Conservation (phyloP, 2,329 filamentous ascomycete genomes). For the Penicillium sp. region DNA sequence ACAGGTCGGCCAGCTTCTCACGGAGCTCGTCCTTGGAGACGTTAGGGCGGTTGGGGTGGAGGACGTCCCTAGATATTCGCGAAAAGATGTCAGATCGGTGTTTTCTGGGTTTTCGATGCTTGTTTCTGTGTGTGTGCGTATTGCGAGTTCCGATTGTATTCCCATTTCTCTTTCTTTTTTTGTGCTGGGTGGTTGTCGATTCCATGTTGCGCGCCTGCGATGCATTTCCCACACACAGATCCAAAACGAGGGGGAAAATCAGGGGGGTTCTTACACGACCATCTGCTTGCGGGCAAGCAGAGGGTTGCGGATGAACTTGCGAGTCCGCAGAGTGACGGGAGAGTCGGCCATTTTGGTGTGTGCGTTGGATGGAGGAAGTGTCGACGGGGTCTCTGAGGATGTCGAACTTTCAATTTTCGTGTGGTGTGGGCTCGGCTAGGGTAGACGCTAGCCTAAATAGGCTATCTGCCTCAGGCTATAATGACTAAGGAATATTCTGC, state of each 20-base stretch:
- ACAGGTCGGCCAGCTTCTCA: conserved; percentile 87
- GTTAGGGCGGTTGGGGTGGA: conserved; percentile 97
- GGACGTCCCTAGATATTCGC: conserved; percentile 74
- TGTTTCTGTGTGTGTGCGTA: conserved; percentile 9
- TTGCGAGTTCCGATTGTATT: conserved; percentile 7
- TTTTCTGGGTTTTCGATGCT: conserved; percentile 1
- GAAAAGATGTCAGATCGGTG: conserved; percentile 26
- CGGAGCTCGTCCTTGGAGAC: conserved; percentile 99
- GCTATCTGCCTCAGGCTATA: conserved; percentile 13
- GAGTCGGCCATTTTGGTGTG: conserved; percentile 74
- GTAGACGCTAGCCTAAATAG: conserved; percentile 31
- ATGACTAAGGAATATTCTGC: conserved; percentile 2
- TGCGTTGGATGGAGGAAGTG: conserved; percentile 27
- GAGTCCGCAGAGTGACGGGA: conserved; percentile 84
- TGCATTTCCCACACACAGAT: conserved; percentile 16
- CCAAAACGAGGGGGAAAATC: conserved; percentile 16
- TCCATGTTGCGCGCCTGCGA: conserved; percentile 12
- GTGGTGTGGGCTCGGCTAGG: conserved; percentile 46
- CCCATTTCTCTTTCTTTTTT: neutral
- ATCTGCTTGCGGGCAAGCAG: conserved; percentile 99
- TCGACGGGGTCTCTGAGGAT: conserved; percentile 22
- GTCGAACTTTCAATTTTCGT: conserved; percentile 43
- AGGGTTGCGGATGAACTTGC: conserved; percentile 99
- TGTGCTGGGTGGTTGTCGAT: conserved; percentile 6
- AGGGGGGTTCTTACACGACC: conserved; percentile 79